Conservation (phyloP, 1,284 basidiomycete species). For the Cutaneotrichosporon mucoides region DNA sequence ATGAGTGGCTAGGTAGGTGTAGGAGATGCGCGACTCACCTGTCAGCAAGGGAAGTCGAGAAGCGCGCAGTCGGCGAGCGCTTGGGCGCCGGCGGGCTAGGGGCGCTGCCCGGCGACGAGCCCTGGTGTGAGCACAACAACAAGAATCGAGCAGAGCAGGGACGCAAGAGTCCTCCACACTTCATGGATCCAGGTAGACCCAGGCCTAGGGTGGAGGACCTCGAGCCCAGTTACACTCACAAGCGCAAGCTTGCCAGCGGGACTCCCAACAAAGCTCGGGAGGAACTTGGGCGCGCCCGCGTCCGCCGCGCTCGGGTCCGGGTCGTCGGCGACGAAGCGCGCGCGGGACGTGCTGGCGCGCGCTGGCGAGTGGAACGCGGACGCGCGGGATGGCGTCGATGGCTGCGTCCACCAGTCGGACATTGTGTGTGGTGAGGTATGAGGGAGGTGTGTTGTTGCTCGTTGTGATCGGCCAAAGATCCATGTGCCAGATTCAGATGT, state of each 20-base stretch:
- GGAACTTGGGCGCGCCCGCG: conserved; percentile 35
- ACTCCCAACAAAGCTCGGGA: conserved; percentile 35
- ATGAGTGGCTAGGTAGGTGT: not conserved
- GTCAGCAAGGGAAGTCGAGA: conserved; percentile 22
- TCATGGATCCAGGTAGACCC: no score
- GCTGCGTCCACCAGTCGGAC: conserved; percentile 28
- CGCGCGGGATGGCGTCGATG: conserved; percentile 5
- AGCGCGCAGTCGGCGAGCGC: conserved; percentile 28
- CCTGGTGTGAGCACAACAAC: conserved; percentile 9
- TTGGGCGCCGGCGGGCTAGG: conserved; percentile 22
- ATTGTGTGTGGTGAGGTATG: conserved; percentile 2
- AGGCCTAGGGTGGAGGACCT: no score
- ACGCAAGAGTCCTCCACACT: no score
- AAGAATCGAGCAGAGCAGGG: no score
- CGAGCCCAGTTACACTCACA: conserved; percentile 17
- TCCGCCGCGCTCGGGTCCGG: conserved; percentile 36
- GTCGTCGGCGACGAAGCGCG: conserved; percentile 26
- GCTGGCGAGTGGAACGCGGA: conserved; percentile 11
- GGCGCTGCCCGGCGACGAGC: conserved; percentile 13
- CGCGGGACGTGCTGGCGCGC: conserved; percentile 11
- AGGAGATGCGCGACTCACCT: conserved; percentile 13
- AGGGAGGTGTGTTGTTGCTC: not conserved
- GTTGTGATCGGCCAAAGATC: not conserved
- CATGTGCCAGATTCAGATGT: no score
- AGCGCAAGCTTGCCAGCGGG: conserved; percentile 39